These are phyloP conservation scores for Microstegium vimineum DNA, from an alignment of 176 grass and related monocot species.

Conservation along the genomic window DNA sequence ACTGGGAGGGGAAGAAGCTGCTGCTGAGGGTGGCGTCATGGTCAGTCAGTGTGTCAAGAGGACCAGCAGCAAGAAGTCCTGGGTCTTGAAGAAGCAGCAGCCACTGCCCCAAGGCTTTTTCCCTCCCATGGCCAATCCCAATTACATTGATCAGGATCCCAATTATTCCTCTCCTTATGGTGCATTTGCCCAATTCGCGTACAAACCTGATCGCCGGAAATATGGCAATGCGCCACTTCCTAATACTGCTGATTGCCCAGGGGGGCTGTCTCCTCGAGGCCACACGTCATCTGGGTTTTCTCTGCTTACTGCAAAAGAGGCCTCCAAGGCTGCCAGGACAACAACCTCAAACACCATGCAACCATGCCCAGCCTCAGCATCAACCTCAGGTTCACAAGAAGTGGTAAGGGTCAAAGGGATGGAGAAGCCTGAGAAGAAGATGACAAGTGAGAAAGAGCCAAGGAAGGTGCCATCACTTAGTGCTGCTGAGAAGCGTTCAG, in stretches of 20 bases:
- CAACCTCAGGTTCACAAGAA: neutral
- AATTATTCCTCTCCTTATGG: neutral
- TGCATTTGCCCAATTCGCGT: constrained; percentile 35
- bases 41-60: neutral
- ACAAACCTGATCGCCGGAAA: neutral
- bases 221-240: neutral
- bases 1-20: neutral
- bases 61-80: neutral
- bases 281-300: neutral
- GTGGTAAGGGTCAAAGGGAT: neutral
- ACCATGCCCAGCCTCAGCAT: neutral
- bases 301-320: neutral
- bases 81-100: neutral
- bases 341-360: neutral
- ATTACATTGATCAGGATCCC: neutral
- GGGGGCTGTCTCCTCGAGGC: neutral
- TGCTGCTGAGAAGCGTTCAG: neutral
- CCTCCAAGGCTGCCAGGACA: constrained; percentile 6
- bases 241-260: neutral
- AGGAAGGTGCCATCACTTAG: neutral
- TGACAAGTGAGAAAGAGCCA: neutral
- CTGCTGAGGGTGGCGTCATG: neutral
- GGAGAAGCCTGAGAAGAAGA: neutral
- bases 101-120: neutral
- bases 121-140: neutral